Conservation (phyloP, 805 yeast species). For the Suhomyces canberraensis region DNA sequence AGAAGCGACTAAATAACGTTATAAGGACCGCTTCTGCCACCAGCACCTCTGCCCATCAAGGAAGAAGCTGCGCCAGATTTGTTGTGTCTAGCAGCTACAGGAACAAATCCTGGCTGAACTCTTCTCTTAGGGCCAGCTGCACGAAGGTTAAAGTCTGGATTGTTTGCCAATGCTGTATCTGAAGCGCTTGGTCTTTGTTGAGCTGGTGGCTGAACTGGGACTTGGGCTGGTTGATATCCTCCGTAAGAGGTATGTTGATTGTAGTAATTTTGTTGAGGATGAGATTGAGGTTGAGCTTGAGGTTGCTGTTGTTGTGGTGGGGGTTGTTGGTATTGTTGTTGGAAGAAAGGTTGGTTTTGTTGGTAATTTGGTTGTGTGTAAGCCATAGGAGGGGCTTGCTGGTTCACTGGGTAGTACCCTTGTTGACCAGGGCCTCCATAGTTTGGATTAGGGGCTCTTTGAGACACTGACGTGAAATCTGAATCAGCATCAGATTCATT, state of each 20-base stretch:
- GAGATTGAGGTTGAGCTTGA: too few relatives aligned
- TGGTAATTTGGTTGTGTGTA: constrained; percentile 9
- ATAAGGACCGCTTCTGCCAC: constrained; percentile 12
- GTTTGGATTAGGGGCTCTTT: constrained; percentile 65
- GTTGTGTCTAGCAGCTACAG: constrained; percentile 17
- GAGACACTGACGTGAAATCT: constrained; percentile 76
- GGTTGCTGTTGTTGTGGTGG: constrained; percentile 15
- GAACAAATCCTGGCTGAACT: constrained; percentile 19
- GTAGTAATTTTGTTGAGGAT: neutral
- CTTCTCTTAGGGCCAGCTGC: constrained; percentile 15
- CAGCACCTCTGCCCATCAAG: constrained; percentile 15
- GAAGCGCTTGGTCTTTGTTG: constrained; percentile 19
- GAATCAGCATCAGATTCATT: constrained; percentile 47
- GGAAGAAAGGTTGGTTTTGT: constrained; percentile 10
- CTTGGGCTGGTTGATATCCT: constrained; percentile 12
- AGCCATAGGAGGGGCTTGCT: constrained; percentile 1
- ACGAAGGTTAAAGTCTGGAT: constrained; percentile 37
- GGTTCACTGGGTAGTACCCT: constrained; percentile 3
- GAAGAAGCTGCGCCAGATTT: constrained; percentile 4
- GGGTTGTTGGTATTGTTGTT: constrained; percentile 9
- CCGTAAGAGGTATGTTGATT: constrained; percentile 10
- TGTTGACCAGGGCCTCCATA: constrained; percentile 28
- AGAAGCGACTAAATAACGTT: constrained; percentile 15
- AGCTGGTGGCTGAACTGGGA: constrained; percentile 9
- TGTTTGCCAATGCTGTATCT: constrained; percentile 35